Base-by-base conservation (phyloP, 192 early-diverging fungal species). In the Coemansia nantahalensis region DNA sequence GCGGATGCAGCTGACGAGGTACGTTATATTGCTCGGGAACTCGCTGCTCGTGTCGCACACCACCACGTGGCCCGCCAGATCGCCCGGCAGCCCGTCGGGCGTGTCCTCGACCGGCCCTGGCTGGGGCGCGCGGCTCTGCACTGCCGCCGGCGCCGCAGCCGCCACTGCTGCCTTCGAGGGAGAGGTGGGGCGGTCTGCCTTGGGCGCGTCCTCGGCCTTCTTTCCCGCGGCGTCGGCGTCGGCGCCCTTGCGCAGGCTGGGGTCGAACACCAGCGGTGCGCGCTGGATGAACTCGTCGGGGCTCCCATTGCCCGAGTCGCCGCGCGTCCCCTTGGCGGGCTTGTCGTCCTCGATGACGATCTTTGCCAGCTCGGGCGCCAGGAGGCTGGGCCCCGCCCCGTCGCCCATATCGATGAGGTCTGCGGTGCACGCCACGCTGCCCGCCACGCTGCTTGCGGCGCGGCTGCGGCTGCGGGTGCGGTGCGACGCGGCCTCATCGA, bases 21-120 rank as follows among this genome's bases (percentile, higher is more conserved):
- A 84, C 13, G 82, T 66, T n/a, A 87, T 65, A 62, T 86, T 87
- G 37, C 57, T 47, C 1, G 84, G 85, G 59, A 88, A 89, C 39
- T 69, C 64, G 33, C 16, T 35, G 39, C 77, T 78, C 12, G 84
- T 78, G 21, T 79, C 72, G 55, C 86, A 86, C 30, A 85, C 67
- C 5, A 88, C 60, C 2, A 88, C 32, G 39, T 88, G 86, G 30
- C 78, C 79, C n/a, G 55, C 12, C 13, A 87, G 57, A 45, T 71
- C 60, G 36, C 54, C 62, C 9, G 59, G 55, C 53, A 69, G 48
- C 13, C 59, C 64, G 35, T 62, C 68, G 22, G 55, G 36, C 1
- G 61, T 63, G 4, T 43, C 47, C 55, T 30, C 44, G 11, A 43
- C 63, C 8, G 51, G 32, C 23, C 52, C 56, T 5, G 28, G 18